phyloP scores from a whole-genome alignment of 805 yeast genomes.

The Ogataea pilisensis region DNA sequence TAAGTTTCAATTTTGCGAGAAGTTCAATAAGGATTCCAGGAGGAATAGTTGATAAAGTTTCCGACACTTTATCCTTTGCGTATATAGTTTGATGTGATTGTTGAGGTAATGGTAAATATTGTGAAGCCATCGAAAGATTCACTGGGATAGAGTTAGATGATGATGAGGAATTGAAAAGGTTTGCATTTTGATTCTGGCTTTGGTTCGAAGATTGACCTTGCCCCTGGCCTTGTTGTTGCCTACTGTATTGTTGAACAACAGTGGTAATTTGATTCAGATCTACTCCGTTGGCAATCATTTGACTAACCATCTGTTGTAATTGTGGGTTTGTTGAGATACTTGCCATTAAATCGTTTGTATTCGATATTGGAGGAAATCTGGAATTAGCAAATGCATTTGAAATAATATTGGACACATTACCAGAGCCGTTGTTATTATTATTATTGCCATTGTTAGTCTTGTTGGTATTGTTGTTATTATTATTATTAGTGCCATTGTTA shows the following conservation, averaged over 20 bases:
- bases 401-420: constrained; percentile 3
- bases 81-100: constrained; percentile 30
- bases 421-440: neutral
- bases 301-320: constrained; percentile 31
- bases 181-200: neutral
- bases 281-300: constrained; percentile 34
- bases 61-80: constrained; percentile 54
- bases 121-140: constrained; percentile 49
- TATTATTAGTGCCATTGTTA: neutral
- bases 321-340: constrained; percentile 29
- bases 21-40: constrained; percentile 70
- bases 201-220: constrained; percentile 11
- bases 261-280: constrained; percentile 30
- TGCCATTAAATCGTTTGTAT: constrained; percentile 21
- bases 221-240: constrained; percentile 16
- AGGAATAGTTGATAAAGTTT: constrained; percentile 58
- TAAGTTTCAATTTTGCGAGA: constrained; percentile 58
- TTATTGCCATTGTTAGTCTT: neutral
- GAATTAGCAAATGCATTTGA: constrained; percentile 11
- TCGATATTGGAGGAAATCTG: constrained; percentile 15
- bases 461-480: constrained; percentile 1
- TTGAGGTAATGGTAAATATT: constrained; percentile 48
- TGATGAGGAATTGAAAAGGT: neutral
- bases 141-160: constrained; percentile 37
- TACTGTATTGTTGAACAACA: constrained; percentile 27